Conservation (phyloP, 306 rosid genomes). For the Fragaria iinumae region DNA sequence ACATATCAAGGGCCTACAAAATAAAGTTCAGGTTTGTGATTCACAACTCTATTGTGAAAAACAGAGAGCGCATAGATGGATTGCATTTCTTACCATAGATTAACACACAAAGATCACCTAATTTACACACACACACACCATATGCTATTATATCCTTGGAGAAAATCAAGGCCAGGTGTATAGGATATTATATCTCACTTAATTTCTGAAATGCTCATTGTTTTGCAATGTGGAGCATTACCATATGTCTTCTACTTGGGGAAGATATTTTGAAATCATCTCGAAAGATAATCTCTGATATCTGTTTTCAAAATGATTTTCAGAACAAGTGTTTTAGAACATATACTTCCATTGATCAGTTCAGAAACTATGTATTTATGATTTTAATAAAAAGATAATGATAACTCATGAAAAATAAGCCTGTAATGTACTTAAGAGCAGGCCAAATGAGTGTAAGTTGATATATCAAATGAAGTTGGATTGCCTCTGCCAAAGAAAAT, state of each 20-base stretch:
- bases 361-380: neutral
- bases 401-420: neutral
- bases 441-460: neutral
- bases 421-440: neutral
- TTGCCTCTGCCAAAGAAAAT: neutral
- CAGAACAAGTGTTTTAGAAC: neutral
- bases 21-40: slow-evolving; percentile 78
- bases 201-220: neutral
- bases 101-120: neutral
- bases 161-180: neutral
- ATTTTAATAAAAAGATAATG: neutral
- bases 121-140: no score
- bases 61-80: neutral
- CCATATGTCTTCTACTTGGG: neutral
- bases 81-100: neutral
- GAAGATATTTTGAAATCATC: neutral
- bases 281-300: neutral
- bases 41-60: neutral
- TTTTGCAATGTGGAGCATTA: neutral
- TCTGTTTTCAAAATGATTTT: neutral
- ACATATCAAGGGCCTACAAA: slow-evolving; percentile 93
- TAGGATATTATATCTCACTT: neutral
- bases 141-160: no score
- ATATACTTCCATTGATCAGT: neutral
- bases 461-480: neutral